Evolutionary conservation across 768 basidiomycete species (phyloP).

Genomic region (Kwoniella shandongensis): DNA sequence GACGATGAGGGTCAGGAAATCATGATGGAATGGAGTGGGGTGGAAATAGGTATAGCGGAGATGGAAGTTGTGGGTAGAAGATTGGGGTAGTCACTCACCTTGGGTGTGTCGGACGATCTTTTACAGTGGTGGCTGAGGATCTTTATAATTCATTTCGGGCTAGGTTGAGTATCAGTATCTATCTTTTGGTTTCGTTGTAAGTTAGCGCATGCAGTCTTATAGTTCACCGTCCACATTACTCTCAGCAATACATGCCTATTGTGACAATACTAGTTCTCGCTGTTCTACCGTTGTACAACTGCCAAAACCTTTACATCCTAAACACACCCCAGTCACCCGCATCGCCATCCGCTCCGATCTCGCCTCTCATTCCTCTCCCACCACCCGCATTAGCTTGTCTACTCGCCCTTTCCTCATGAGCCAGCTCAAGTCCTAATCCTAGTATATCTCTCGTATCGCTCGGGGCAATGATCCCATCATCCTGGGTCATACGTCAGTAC

Average conservation of each 20-base stretch:
- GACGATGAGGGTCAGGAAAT: conserved; percentile 23
- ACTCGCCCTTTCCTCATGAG: conserved; percentile 52
- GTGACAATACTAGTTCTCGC: too few relatives aligned
- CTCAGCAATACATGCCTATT: too few relatives aligned
- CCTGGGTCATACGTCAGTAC: conserved; percentile 11
- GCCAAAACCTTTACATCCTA: conserved; percentile 65
- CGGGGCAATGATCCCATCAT: conserved; percentile 69
- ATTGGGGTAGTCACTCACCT: background rate
- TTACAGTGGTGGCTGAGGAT: too few relatives aligned
- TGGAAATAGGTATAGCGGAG: conserved; percentile 34
- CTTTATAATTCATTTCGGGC: too few relatives aligned
- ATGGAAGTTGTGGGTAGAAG: background rate
- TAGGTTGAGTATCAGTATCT: too few relatives aligned
- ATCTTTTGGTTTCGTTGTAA: too few relatives aligned
- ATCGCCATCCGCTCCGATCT: conserved; percentile 57
- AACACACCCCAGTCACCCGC: conserved; percentile 72
- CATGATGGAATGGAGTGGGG: conserved; percentile 37
- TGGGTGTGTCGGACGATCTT: too few relatives aligned
- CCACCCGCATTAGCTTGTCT: conserved; percentile 57
- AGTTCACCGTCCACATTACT: too few relatives aligned
- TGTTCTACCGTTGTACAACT: too few relatives aligned
- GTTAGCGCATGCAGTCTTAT: too few relatives aligned
- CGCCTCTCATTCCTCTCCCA: conserved; percentile 57
- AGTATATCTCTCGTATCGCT: conserved; percentile 84
- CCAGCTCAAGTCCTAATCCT: conserved; percentile 82